Evolutionary conservation across 176 grass and related monocot genomes (phyloP).

Genomic region (Paspalum vaginatum): DNA sequence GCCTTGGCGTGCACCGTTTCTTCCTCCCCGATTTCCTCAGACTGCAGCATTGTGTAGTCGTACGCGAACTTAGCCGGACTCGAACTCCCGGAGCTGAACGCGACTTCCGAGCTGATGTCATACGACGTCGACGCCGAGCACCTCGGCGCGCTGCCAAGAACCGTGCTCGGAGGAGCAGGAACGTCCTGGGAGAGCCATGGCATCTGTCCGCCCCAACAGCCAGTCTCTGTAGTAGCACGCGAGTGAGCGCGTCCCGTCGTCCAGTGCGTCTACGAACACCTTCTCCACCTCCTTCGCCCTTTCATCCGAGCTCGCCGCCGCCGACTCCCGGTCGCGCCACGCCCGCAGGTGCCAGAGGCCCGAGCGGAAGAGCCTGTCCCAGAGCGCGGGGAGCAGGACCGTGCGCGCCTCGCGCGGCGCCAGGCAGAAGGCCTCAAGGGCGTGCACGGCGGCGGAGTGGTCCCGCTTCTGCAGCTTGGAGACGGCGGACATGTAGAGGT

Average conservation of each 20-base stretch:
- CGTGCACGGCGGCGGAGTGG: constrained; percentile 57
- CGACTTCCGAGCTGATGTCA: constrained; percentile 40
- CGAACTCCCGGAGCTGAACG: constrained; percentile 37
- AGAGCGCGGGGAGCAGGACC: constrained; percentile 56
- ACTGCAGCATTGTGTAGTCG: neutral
- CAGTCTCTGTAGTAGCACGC: constrained; percentile 91
- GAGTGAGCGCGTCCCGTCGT: constrained; percentile 57
- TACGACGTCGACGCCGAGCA: constrained; percentile 35
- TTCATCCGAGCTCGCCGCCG: constrained; percentile 10
- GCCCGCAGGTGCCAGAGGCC: constrained; percentile 55
- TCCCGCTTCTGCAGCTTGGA: constrained; percentile 49
- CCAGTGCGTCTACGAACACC: constrained; percentile 45
- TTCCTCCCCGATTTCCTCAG: neutral
- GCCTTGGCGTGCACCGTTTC: neutral
- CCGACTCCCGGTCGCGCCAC: constrained; percentile 66
- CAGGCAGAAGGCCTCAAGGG: constrained; percentile 64
- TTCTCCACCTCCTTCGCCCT: constrained; percentile 48
- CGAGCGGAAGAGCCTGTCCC: constrained; percentile 64
- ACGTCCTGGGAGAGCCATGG: constrained; percentile 45
- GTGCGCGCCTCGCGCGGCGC: constrained; percentile 58
- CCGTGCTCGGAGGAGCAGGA: constrained; percentile 44
- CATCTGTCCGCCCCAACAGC: constrained; percentile 58
- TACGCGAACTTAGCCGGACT: constrained; percentile 21
- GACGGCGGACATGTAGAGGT: constrained; percentile 40
- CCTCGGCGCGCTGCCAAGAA: neutral